Conservation (phyloP, 192 early-diverging fungal genomes). For the Diversispora eburnea region DNA sequence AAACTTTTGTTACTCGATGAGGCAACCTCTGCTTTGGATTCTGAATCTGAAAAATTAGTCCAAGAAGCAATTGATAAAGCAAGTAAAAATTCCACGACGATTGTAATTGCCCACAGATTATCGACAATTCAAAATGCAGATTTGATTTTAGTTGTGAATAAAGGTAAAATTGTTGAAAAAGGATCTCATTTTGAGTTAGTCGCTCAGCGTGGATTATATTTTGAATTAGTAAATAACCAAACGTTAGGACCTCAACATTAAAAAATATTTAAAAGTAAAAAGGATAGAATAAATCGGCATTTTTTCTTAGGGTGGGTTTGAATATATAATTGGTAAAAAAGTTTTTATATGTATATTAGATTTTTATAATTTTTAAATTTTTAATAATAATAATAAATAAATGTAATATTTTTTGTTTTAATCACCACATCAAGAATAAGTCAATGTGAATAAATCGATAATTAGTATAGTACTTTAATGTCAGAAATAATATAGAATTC, state of each 20-base stretch:
- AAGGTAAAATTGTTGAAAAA: constrained; percentile 57
- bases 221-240: constrained; percentile 66
- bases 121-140: constrained; percentile 65
- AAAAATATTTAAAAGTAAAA: too few species aligned
- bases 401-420: too few species aligned
- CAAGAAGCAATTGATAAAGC: constrained; percentile 66
- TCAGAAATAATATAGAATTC: too few species aligned
- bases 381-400: too few species aligned
- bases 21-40: constrained; percentile 70
- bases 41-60: constrained; percentile 62
- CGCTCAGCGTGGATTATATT: constrained; percentile 50
- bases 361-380: too few species aligned
- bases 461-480: too few species aligned
- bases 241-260: constrained; percentile 35
- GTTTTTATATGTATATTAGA: too few species aligned
- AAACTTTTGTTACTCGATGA: constrained; percentile 80
- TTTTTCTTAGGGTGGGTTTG: too few species aligned
- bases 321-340: too few species aligned
- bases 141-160: constrained; percentile 73
- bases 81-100: constrained; percentile 53
- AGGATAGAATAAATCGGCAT: too few species aligned
- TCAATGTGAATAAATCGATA: too few species aligned
- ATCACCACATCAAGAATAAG: too few species aligned
- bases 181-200: constrained; percentile 59
- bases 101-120: constrained; percentile 69